Evolutionary conservation across 352 stramenopile genomes (phyloP).

Genomic region (Pythium scleroteichum): DNA sequence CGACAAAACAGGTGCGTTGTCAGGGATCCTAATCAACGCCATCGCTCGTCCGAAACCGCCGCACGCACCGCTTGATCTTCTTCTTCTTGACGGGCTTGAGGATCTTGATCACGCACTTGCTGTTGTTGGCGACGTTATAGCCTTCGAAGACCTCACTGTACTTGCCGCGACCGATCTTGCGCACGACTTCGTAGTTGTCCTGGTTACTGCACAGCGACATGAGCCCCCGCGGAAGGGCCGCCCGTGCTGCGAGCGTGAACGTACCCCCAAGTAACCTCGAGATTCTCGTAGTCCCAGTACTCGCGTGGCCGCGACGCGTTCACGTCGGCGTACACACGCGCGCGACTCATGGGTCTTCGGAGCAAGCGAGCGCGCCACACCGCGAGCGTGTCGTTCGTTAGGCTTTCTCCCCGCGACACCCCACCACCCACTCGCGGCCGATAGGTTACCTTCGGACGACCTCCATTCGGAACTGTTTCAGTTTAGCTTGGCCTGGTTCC

Average conservation of each 20-base stretch:
- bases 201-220: too few species aligned
- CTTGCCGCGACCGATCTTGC: constrained; percentile 99
- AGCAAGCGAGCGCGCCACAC: constrained; percentile 8
- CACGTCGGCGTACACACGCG: constrained; percentile 93
- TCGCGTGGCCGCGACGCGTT: constrained; percentile 96
- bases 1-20: too few species aligned
- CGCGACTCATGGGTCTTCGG: constrained; percentile 52
- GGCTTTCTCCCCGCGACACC: constrained; percentile 1
- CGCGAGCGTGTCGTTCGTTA: not conserved
- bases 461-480: not conserved
- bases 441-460: constrained; percentile 4
- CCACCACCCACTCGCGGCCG: not conserved
- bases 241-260: constrained; percentile 19
- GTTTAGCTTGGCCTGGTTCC: too few species aligned
- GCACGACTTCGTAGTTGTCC: constrained; percentile 99
- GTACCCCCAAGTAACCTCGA: constrained; percentile 96
- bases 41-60: not conserved
- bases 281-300: constrained; percentile 99
- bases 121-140: constrained; percentile 96
- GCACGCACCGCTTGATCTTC: constrained; percentile 96
- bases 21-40: not conserved
- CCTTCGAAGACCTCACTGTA: constrained; percentile 99
- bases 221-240: too few species aligned
- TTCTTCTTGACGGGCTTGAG: constrained; percentile 99
- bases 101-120: constrained; percentile 99